A percentile compares a stretch with the other conserved stretches of the same genome.
Evolutionary conservation across 805 yeast species (phyloP).

Genomic region (Priceomyces castillae): DNA sequence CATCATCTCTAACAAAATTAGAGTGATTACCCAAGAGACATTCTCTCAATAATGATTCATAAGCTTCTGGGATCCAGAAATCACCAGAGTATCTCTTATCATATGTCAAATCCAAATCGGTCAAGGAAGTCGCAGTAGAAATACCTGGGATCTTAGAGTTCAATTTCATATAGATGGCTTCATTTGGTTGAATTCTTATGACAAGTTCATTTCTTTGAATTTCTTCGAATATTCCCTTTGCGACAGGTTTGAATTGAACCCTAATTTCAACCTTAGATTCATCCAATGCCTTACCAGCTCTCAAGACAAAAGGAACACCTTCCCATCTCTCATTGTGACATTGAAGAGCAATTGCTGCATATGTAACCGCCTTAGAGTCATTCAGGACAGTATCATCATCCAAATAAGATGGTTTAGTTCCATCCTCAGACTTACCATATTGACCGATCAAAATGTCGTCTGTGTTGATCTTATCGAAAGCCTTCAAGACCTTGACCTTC

Average conservation of each 20-base stretch:
- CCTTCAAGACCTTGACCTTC: conserved; percentile 87
- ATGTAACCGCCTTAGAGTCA: conserved; percentile 85
- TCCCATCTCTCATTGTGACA: conserved; percentile 96
- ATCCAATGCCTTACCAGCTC: conserved; percentile 98
- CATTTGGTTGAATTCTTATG: conserved; percentile 90
- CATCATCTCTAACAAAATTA: conserved; percentile 97
- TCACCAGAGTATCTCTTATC: conserved; percentile 70
- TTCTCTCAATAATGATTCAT: conserved; percentile 92
- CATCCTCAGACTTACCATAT: conserved; percentile 80
- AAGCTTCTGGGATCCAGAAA: conserved; percentile 96
- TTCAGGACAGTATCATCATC: conserved; percentile 89
- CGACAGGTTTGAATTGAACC: conserved; percentile 84
- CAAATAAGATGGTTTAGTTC: conserved; percentile 81
- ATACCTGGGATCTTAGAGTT: conserved; percentile 94
- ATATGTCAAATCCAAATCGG: conserved; percentile 90
- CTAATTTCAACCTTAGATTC: conserved; percentile 94
- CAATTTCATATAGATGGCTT: conserved; percentile 89
- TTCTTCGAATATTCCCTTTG: conserved; percentile 74
- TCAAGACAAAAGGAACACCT: conserved; percentile 92
- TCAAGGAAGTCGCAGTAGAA: conserved; percentile 73
- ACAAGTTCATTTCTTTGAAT: conserved; percentile 92
- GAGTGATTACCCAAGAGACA: conserved; percentile 91
- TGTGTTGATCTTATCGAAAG: conserved; percentile 64
- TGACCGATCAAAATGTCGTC: conserved; percentile 82
- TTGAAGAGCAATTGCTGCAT: conserved; percentile 76